These are phyloP conservation scores for Xanthoceras sorbifolium DNA, from an alignment of 345 rosid species.

Conservation along the genomic window DNA sequence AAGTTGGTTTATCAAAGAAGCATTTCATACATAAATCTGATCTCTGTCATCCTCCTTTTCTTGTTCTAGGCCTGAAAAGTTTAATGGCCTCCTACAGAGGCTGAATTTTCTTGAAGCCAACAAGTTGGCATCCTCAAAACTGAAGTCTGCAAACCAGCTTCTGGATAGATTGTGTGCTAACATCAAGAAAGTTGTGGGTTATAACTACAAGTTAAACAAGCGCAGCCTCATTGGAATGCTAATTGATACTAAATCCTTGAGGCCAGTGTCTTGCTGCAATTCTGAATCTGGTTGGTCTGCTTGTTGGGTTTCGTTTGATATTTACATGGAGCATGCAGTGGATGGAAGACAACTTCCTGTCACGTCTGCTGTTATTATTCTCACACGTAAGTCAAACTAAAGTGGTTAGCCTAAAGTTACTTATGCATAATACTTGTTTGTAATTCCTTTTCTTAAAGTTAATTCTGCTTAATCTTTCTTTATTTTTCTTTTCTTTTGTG, in stretches of 20 bases:
- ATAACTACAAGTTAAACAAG: conserved; percentile 40
- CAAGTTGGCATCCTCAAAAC: conserved; percentile 32
- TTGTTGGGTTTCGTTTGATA: conserved; percentile 64
- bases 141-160: conserved; percentile 35
- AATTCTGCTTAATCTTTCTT: neutral
- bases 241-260: conserved; percentile 34
- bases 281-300: conserved; percentile 40
- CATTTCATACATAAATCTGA: neutral
- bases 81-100: conserved; percentile 52
- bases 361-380: conserved; percentile 43
- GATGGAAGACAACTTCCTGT: conserved; percentile 57
- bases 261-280: conserved; percentile 34
- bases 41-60: neutral
- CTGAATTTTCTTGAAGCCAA: conserved; percentile 42
- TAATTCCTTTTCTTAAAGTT: neutral
- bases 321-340: conserved; percentile 61
- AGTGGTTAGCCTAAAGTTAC: neutral
- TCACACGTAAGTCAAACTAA: conserved; percentile 39
- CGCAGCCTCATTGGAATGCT: conserved; percentile 39
- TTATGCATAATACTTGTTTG: neutral
- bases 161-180: conserved; percentile 43
- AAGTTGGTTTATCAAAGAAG: neutral
- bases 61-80: conserved; percentile 49
- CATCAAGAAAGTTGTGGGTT: conserved; percentile 32
- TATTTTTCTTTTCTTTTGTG: neutral